These are phyloP conservation scores for Talaromyces amestolkiae DNA, from an alignment of 2,329 filamentous ascomycete genomes.

Conservation along the genomic window DNA sequence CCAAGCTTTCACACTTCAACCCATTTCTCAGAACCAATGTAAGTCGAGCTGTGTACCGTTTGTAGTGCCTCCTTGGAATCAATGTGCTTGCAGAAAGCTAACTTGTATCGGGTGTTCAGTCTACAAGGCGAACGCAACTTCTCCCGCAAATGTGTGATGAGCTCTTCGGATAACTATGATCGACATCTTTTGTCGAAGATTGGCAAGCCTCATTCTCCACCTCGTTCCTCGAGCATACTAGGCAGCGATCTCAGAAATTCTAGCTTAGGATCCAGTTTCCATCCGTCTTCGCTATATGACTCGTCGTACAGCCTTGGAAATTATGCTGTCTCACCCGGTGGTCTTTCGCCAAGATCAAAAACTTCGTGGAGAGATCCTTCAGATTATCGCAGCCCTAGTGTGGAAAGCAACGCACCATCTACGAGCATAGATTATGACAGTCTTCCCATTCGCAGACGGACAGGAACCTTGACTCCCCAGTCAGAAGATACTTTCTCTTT, in stretches of 20 bases:
- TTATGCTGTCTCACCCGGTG: constrained; percentile 35
- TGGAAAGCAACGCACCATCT: constrained; percentile 42
- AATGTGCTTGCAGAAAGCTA: not conserved
- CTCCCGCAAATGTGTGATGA: constrained; percentile 56
- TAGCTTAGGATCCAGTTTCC: constrained; percentile 23
- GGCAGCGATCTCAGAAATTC: constrained; percentile 30
- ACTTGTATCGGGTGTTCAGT: constrained; percentile 33
- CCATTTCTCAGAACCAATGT: constrained; percentile 33
- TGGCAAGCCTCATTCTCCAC: constrained; percentile 57
- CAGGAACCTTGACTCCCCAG: constrained; percentile 48
- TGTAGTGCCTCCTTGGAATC: not conserved
- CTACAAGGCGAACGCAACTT: constrained; percentile 60
- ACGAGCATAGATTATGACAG: constrained; percentile 42
- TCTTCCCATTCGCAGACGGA: constrained; percentile 44
- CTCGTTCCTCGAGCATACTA: constrained; percentile 41
- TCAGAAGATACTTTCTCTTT: constrained; percentile 52
- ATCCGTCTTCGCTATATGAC: constrained; percentile 11
- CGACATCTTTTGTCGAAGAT: constrained; percentile 62
- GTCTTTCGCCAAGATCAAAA: constrained; percentile 42
- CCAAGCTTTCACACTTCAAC: constrained; percentile 32
- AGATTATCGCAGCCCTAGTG: constrained; percentile 44
- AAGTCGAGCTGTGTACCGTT: constrained; percentile 23
- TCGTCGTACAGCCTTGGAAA: constrained; percentile 35
- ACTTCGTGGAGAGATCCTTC: constrained; percentile 42
- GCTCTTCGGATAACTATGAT: constrained; percentile 62